Evolutionary conservation across 768 basidiomycete genomes (phyloP), one percentile per base, ranked within the genome.

Genomic region (Crucibulum laeve): DNA sequence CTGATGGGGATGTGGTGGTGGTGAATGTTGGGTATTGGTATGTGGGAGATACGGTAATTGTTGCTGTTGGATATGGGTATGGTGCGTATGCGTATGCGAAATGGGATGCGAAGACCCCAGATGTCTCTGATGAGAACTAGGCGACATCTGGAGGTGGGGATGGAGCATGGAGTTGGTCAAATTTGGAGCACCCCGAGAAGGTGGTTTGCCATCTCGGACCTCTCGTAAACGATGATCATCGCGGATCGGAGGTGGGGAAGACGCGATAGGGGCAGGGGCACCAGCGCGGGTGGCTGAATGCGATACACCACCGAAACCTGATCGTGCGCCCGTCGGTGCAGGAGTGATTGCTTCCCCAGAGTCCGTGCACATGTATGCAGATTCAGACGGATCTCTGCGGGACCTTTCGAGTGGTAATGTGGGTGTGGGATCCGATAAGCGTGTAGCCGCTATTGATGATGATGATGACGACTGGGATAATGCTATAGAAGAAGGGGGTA

Each of bases 51-150:
- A 4, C 15, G 30, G 4, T 11, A 13, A 15, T 15, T 32, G 4
- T 11, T 11, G 30, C 30, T 32, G 30, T 11, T 11, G 30, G 30
- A 32, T 32, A 15, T 15, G 30, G 30, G 30, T 32, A 15, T 32
- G 38, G 28, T 41, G 32, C 10, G 39, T 15, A 14, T 40, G 25
- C 28, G 30, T 23, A 33, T 34, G 37, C 22, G 43, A 38, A 11
- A 28, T 25, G 35, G 44, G 38, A 38, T 36, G 37, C 18, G 26
- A 35, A n/a, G 45, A 35, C 24, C 25, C 24, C 28, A 38, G 23
- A 33, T 33, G 24, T 34, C 40, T 23, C 46, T 46, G 45, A 38
- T 43, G 24, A 49, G 38, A 19, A 24, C 33, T 33, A 45, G 38
- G 40, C 35, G 28, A 32, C 13, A 40, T 36, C 19, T 15, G 38